These are phyloP conservation scores for Dichotomocladium elegans DNA, from an alignment of 371 early-diverging fungal species.

Conservation along the genomic window DNA sequence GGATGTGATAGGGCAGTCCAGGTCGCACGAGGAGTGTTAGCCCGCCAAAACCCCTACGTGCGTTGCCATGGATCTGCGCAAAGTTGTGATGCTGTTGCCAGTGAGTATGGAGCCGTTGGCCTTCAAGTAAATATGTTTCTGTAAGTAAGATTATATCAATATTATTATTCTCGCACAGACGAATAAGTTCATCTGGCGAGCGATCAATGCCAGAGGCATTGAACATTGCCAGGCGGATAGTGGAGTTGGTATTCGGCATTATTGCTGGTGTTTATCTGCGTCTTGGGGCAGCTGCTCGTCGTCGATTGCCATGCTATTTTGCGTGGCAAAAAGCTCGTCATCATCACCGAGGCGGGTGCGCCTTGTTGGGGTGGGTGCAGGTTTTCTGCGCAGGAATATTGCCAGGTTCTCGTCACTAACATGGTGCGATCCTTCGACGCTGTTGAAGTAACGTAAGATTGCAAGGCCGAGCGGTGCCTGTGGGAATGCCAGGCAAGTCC, in stretches of 20 bases:
- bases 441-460: background rate
- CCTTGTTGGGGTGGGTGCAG: too few species aligned
- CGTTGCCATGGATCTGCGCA: background rate
- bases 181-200: background rate
- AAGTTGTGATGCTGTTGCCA: slow-evolving; percentile 3
- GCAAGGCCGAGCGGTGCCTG: background rate
- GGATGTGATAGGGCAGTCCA: background rate
- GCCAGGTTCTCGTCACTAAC: background rate
- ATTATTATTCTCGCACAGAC: background rate
- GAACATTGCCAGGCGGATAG: too few species aligned
- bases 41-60: background rate
- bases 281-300: background rate
- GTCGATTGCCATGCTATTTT: background rate
- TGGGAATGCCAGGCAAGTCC: background rate
- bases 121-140: background rate
- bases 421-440: background rate
- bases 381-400: too few species aligned
- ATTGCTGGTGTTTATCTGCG: too few species aligned
- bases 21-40: background rate
- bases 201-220: background rate
- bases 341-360: background rate
- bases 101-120: background rate
- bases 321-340: background rate
- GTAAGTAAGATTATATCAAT: background rate
- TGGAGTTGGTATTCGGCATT: too few species aligned